phyloP scores from a whole-genome alignment of 306 rosid species.

The Cucurbita pepo region DNA sequence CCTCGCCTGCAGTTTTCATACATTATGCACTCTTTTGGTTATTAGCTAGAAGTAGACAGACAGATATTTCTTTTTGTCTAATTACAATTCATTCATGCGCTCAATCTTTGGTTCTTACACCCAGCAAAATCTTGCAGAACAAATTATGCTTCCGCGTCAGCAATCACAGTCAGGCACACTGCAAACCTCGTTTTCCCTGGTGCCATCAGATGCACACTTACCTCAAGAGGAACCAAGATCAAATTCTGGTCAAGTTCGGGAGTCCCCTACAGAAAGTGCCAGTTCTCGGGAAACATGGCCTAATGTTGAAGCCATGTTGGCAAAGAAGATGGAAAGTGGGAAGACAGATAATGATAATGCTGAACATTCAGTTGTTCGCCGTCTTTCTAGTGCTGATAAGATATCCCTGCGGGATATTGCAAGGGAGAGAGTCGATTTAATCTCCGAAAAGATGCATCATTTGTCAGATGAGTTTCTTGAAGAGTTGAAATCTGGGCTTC shows the following conservation, averaged over 20 bases:
- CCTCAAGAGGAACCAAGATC: conserved; percentile 77
- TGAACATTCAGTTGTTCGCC: conserved; percentile 65
- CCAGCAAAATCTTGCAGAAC: conserved; percentile 21
- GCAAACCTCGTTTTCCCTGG: conserved; percentile 66
- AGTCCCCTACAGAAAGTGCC: conserved; percentile 91
- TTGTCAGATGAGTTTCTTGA: conserved; percentile 69
- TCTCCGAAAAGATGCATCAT: conserved; percentile 66
- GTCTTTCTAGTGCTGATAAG: conserved; percentile 63
- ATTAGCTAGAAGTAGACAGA: not conserved
- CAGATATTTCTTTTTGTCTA: not conserved
- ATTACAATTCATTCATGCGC: conserved; percentile 26
- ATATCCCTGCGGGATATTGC: conserved; percentile 75
- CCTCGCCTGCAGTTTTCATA: not conserved
- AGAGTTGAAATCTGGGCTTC: conserved; percentile 58
- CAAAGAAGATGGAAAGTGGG: conserved; percentile 68
- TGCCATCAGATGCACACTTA: conserved; percentile 51
- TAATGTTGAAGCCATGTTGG: conserved; percentile 37
- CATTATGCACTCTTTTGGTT: not conserved
- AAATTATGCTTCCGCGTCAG: conserved; percentile 79
- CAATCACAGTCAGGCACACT: conserved; percentile 59
- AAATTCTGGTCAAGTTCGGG: conserved; percentile 50
- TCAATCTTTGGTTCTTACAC: conserved; percentile 39
- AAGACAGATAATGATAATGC: conserved; percentile 55
- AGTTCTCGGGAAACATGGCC: conserved; percentile 93
- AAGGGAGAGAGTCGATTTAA: conserved; percentile 66